Percentiles rank a stretch among this genome's conserved stretches.
Evolutionary conservation across 768 basidiomycete species (phyloP).

Genomic region (Termitomyces eurrhizus): DNA sequence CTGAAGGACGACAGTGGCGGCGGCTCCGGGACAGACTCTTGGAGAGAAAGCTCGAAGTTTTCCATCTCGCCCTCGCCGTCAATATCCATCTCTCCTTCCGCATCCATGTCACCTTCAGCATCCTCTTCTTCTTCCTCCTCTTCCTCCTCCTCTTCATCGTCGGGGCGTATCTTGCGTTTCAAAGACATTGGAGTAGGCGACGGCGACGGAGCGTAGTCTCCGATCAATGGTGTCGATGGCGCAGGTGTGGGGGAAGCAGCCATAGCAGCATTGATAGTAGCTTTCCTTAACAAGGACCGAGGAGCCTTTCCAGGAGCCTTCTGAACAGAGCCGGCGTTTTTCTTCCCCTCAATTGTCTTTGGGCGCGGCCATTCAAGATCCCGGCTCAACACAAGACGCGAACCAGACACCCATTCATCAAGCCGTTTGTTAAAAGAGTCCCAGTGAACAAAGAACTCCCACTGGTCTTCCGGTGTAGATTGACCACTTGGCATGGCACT

Average conservation of each 20-base stretch:
- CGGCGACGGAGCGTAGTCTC: slow-evolving; percentile 43
- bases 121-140: slow-evolving; percentile 58
- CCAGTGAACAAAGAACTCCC: slow-evolving; percentile 98
- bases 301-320: slow-evolving; percentile 65
- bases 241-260: slow-evolving; percentile 56
- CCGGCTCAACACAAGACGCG: slow-evolving; percentile 75
- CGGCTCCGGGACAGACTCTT: slow-evolving; percentile 47
- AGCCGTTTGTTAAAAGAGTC: slow-evolving; percentile 98
- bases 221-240: slow-evolving; percentile 20
- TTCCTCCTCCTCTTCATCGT: slow-evolving; percentile 66
- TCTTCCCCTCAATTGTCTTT: slow-evolving; percentile 59
- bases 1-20: slow-evolving; percentile 69
- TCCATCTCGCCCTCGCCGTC: slow-evolving; percentile 74
- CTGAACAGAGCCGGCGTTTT: slow-evolving; percentile 38
- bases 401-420: slow-evolving; percentile 94
- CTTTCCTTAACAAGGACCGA: slow-evolving; percentile 64
- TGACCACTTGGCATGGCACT: slow-evolving; percentile 33
- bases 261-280: slow-evolving; percentile 63
- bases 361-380: slow-evolving; percentile 98
- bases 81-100: slow-evolving; percentile 71
- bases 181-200: slow-evolving; percentile 51
- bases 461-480: slow-evolving; percentile 66
- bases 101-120: slow-evolving; percentile 49
- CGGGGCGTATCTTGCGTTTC: slow-evolving; percentile 67
- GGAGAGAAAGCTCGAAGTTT: slow-evolving; percentile 58